Evolutionary conservation across 2,329 filamentous ascomycete genomes (phyloP).

Genomic region (Sarocladium brachiariae): DNA sequence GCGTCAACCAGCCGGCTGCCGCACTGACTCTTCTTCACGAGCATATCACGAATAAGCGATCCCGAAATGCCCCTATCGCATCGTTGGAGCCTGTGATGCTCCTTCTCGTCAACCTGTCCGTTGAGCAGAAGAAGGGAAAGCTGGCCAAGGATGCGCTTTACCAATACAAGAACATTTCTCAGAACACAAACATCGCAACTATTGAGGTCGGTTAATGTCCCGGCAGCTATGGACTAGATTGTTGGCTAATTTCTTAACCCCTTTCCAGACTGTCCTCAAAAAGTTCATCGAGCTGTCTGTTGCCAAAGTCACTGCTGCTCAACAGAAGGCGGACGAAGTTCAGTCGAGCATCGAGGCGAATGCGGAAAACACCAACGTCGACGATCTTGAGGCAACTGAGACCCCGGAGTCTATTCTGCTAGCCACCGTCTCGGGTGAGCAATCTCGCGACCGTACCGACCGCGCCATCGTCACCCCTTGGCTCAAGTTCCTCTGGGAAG

Average conservation of each 20-base stretch:
- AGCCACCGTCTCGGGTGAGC: slow-evolving; percentile 95
- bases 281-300: slow-evolving; percentile 97
- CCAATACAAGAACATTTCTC: slow-evolving; percentile 99
- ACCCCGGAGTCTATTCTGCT: slow-evolving; percentile 97
- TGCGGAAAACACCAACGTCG: slow-evolving; percentile 60
- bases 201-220: slow-evolving; percentile 64
- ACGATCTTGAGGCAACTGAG: slow-evolving; percentile 94
- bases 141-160: slow-evolving; percentile 97
- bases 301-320: slow-evolving; percentile 90
- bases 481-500: slow-evolving; percentile 99
- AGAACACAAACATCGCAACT: slow-evolving; percentile 96
- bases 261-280: slow-evolving; percentile 73
- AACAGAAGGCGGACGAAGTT: slow-evolving; percentile 92
- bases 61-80: slow-evolving; percentile 92
- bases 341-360: slow-evolving; percentile 79
- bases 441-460: slow-evolving; percentile 94
- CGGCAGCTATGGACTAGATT: not conserved
- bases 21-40: slow-evolving; percentile 94
- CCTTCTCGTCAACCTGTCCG: slow-evolving; percentile 91
- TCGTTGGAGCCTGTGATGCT: slow-evolving; percentile 98
- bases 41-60: slow-evolving; percentile 97
- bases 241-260: not conserved
- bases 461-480: slow-evolving; percentile 96
- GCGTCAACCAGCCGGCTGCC: slow-evolving; percentile 86
- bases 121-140: slow-evolving; percentile 97